Base-by-base conservation (phyloP, 163 green algal species). In the Chlamydomonas reinhardtii region DNA sequence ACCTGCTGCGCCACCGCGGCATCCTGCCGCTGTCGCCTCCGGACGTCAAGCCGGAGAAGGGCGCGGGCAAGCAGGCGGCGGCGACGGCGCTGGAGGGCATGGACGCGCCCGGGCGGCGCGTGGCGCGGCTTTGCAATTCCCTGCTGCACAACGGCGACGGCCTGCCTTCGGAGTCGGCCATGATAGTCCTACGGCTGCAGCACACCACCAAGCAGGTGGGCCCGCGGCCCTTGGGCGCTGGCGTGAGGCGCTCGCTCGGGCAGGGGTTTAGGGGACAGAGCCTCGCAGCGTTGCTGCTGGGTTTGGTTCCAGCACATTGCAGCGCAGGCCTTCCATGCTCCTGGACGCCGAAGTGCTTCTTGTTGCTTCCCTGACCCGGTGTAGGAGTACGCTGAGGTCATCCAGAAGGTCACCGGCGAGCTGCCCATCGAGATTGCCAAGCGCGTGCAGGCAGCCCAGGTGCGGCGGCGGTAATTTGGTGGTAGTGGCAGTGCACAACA, bases 331-430 rank as follows among this genome's bases (percentile, higher is more conserved):
- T n/a, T n/a, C n/a, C n/a, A n/a, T n/a, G n/a, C n/a, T n/a, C n/a
- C n/a, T n/a, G n/a, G n/a, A n/a, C n/a, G n/a, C n/a, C n/a, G n/a
- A n/a, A n/a, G n/a, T n/a, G n/a, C n/a, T n/a, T n/a, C n/a, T n/a
- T n/a, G n/a, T n/a, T 32, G 64, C 17, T 32, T 35, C 14, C 27
- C 2, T 20, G 25, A 5, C 64, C 27, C 25, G 11, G 2, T 8
- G 8, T 66, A 85, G 78, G 78, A 69, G 66, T 65, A 76, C 78
- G 22, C 61, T 2, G 78, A 85, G 22, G 61, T 85, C 6, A 0
- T 85, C 17, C 66, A 24, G 66, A 43, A n/a, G 31, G 31, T 85
- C 43, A 76, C 31, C 52, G 78, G 78, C n/a, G 78, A 85, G 78
- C n/a, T 85, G 9, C 78, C 78, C 19, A 9, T 34, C n/a, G 35